Conservation (phyloP, 331 rosid species). For the Quercus tomentella region DNA sequence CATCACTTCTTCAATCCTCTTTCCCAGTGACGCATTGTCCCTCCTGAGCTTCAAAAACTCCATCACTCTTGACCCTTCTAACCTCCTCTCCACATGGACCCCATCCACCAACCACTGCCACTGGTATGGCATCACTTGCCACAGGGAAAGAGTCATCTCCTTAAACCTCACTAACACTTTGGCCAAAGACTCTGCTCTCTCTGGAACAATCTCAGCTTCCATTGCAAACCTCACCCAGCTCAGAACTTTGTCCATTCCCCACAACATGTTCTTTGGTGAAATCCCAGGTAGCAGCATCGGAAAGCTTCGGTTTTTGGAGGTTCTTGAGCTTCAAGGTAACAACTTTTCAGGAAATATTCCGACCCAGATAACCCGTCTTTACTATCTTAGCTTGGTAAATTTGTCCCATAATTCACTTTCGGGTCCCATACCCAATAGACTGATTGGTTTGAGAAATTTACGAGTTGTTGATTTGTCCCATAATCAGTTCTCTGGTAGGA, state of each 20-base stretch:
- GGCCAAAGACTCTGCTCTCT: conserved; percentile 6
- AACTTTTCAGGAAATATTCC: conserved; percentile 52
- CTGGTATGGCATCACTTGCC: conserved; percentile 47
- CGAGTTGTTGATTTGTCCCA: conserved; percentile 49
- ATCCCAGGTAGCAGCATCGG: conserved; percentile 32
- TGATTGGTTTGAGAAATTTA: conserved; percentile 36
- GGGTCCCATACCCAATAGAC: conserved; percentile 32
- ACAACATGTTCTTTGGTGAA: conserved; percentile 42
- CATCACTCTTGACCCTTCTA: conserved; percentile 37
- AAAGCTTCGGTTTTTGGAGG: conserved; percentile 33
- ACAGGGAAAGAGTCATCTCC: conserved; percentile 25
- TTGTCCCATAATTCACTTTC: conserved; percentile 48
- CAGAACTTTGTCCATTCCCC: conserved; percentile 35
- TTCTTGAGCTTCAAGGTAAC: conserved; percentile 54
- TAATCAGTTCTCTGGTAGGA: conserved; percentile 42
- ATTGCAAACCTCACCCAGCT: conserved; percentile 32
- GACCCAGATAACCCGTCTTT: conserved; percentile 34
- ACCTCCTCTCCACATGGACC: conserved; percentile 35
- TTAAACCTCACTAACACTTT: conserved; percentile 17
- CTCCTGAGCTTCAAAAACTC: conserved; percentile 40
- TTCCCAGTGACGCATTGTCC: conserved; percentile 35
- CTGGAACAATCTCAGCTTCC: conserved; percentile 28
- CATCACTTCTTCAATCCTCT: conserved; percentile 9
- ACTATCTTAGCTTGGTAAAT: conserved; percentile 41
- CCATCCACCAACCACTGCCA: conserved; percentile 21